Evolutionary conservation across 1,284 basidiomycete species (phyloP).

Genomic region (Malassezia furfur): DNA sequence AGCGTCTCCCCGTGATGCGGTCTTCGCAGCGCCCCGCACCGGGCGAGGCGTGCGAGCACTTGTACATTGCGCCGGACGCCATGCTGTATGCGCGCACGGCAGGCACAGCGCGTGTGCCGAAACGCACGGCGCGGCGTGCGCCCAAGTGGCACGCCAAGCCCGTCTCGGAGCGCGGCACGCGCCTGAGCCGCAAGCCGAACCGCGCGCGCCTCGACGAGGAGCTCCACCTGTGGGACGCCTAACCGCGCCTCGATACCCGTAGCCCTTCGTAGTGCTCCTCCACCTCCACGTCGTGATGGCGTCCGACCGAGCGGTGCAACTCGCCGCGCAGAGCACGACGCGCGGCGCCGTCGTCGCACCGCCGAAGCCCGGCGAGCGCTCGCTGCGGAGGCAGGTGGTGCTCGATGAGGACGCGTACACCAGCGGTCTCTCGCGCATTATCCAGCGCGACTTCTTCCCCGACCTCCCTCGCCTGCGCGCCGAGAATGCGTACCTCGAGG

Average conservation of each 20-base stretch:
- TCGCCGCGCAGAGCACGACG: neutral
- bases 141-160: conserved; percentile 1
- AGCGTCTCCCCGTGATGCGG: neutral
- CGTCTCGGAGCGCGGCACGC: neutral
- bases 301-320: conserved; percentile 2
- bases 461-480: conserved; percentile 29
- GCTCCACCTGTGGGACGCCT: neutral
- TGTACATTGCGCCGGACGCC: conserved; percentile 10
- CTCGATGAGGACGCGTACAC: conserved; percentile 80
- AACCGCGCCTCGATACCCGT: neutral
- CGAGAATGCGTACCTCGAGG: conserved; percentile 40
- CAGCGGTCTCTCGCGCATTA: conserved; percentile 78
- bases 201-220: conserved; percentile 11
- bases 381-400: conserved; percentile 33
- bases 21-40: neutral
- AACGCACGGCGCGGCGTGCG: conserved; percentile 4
- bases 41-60: neutral
- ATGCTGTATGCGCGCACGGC: neutral
- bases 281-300: conserved; percentile 1
- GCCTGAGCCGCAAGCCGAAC: conserved; percentile 12
- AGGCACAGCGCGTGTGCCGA: neutral
- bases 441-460: conserved; percentile 94
- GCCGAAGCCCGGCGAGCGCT: conserved; percentile 21
- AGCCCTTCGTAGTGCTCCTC: neutral
- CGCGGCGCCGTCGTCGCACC: conserved; percentile 1